Percentiles rank a stretch among this genome's conserved stretches.
Conservation (phyloP, 345 rosid species). For the Stellera chamaejasme region DNA sequence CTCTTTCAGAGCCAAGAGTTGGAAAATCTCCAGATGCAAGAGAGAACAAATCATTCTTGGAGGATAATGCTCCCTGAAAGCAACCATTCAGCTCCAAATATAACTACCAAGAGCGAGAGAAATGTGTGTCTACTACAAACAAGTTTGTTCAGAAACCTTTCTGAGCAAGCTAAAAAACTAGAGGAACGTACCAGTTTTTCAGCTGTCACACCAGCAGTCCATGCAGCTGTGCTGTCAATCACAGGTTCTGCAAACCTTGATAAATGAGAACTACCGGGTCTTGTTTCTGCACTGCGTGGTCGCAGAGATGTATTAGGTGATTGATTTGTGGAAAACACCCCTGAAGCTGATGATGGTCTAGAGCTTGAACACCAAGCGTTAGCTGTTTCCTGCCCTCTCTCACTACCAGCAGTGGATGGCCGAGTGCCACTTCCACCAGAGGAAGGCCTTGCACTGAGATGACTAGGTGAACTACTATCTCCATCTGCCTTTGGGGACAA, state of each 20-base stretch:
- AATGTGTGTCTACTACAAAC: not conserved
- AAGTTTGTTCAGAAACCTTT: too few relatives aligned
- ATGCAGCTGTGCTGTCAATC: slow-evolving; percentile 57
- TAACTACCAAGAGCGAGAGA: not conserved
- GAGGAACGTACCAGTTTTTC: slow-evolving; percentile 55
- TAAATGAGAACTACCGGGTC: slow-evolving; percentile 95
- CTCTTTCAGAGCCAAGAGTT: slow-evolving; percentile 83
- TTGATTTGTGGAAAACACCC: slow-evolving; percentile 66
- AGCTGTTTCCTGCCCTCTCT: slow-evolving; percentile 55
- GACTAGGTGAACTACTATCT: slow-evolving; percentile 70
- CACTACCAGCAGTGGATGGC: slow-evolving; percentile 93
- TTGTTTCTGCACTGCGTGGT: slow-evolving; percentile 97
- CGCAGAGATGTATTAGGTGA: slow-evolving; percentile 55
- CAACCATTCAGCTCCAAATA: slow-evolving; percentile 9
- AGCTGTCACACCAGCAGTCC: slow-evolving; percentile 40
- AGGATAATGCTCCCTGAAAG: slow-evolving; percentile 58
- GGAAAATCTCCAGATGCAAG: slow-evolving; percentile 93
- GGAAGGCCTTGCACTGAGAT: slow-evolving; percentile 83
- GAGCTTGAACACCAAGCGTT: slow-evolving; percentile 73
- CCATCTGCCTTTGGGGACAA: slow-evolving; percentile 67
- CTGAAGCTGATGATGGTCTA: slow-evolving; percentile 97
- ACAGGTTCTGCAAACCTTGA: slow-evolving; percentile 92
- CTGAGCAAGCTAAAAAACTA: not conserved
- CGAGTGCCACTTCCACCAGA: slow-evolving; percentile 90
- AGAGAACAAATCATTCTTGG: slow-evolving; percentile 75